Conservation (phyloP, 441 rosid genomes). For the Euphorbia corollata region DNA sequence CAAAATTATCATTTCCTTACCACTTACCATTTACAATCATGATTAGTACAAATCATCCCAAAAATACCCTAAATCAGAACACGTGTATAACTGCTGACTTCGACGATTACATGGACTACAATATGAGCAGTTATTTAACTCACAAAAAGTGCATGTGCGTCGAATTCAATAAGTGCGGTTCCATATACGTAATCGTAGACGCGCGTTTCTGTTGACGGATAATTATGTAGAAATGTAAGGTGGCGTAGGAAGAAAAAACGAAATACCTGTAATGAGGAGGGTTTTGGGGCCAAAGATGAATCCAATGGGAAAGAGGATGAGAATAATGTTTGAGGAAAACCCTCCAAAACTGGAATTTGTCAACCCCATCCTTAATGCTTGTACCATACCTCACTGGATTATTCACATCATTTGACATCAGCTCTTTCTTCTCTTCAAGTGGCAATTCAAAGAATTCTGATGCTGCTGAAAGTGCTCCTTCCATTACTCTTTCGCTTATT, state of each 20-base stretch:
- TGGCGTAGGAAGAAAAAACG: not conserved
- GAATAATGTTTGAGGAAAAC: slow-evolving; percentile 64
- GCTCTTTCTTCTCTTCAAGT: slow-evolving; percentile 35
- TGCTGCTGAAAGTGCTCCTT: slow-evolving; percentile 42
- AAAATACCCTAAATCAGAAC: too few relatives aligned
- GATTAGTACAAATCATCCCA: too few relatives aligned
- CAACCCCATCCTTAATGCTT: slow-evolving; percentile 48
- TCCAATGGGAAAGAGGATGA: slow-evolving; percentile 50
- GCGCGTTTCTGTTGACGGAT: too few relatives aligned
- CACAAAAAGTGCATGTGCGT: too few relatives aligned
- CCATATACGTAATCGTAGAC: too few relatives aligned
- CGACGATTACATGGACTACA: too few relatives aligned
- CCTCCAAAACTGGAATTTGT: slow-evolving; percentile 52
- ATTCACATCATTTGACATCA: slow-evolving; percentile 45
- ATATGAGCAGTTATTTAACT: too few relatives aligned
- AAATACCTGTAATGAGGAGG: slow-evolving; percentile 46
- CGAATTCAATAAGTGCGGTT: too few relatives aligned
- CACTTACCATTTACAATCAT: too few relatives aligned
- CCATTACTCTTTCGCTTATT: slow-evolving; percentile 37
- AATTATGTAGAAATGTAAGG: too few relatives aligned
- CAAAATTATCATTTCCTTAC: too few relatives aligned
- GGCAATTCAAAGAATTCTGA: slow-evolving; percentile 40
- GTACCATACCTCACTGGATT: slow-evolving; percentile 54
- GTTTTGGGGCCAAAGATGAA: slow-evolving; percentile 50
- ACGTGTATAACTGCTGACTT: too few relatives aligned